These are phyloP conservation scores for Chamaenerion angustifolium DNA, from an alignment of 345 rosid species.

Conservation along the genomic window DNA sequence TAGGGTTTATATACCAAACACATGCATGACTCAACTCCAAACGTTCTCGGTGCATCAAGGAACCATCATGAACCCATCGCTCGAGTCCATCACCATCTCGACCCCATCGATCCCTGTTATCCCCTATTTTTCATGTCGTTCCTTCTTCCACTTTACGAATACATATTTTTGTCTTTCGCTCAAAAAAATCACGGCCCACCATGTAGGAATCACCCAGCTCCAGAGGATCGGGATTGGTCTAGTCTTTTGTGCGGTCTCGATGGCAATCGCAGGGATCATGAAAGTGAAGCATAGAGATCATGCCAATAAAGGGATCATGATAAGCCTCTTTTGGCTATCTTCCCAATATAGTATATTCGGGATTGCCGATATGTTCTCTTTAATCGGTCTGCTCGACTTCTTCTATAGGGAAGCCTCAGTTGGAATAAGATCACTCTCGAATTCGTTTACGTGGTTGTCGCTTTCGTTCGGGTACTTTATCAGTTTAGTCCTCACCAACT, in stretches of 20 bases:
- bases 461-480: conserved; percentile 54
- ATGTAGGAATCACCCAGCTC: too few relatives aligned
- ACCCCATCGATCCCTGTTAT: too few relatives aligned
- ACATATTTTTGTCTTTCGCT: too few relatives aligned
- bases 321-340: conserved; percentile 47
- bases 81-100: too few relatives aligned
- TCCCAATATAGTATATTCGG: conserved; percentile 55
- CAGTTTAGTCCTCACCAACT: conserved; percentile 45
- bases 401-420: conserved; percentile 52
- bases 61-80: too few relatives aligned
- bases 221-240: conserved; percentile 15
- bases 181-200: too few relatives aligned
- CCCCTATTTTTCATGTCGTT: too few relatives aligned
- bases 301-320: conserved; percentile 7
- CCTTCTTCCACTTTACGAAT: too few relatives aligned
- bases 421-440: conserved; percentile 53
- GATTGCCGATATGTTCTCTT: conserved; percentile 55
- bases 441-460: conserved; percentile 54
- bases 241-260: conserved; percentile 7
- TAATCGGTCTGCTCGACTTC: conserved; percentile 56
- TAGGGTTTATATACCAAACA: too few relatives aligned
- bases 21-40: too few relatives aligned
- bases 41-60: too few relatives aligned
- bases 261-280: conserved; percentile 22
- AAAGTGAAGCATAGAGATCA: conserved; percentile 32